Base-by-base conservation (phyloP, 1,284 basidiomycete genomes). In the Phlebopus sp. region DNA sequence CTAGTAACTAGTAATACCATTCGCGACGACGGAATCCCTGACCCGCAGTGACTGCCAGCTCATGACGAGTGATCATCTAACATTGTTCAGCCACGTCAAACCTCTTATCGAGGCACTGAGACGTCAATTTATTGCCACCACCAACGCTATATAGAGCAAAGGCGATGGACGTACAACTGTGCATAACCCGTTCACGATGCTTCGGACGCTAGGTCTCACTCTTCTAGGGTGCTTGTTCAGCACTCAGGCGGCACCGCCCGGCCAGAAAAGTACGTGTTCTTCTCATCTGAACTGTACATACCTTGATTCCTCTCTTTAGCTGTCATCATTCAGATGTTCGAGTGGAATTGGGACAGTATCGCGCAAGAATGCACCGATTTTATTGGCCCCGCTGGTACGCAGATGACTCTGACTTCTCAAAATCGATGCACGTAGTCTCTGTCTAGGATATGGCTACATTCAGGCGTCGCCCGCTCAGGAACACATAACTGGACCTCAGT, bases 321-420 rank as follows among this genome's bases (percentile, higher is more conserved):
- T 13, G 76, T 79, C 45, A 78, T 80, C 51, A 69, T 78, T n/a
- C 77, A 81, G 58, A 75, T 81, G 73, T 81, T 81, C 54, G 69
- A 79, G 54, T 81, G 79, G 79, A 70, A 53, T 19, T 66, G 74
- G 74, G 70, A 73, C 53, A 82, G 77, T 55, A 62, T 86, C 43
- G 82, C 82, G 1, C 59, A 74, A 1, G 83, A 86, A 65, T 86
- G 84, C 63, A 79, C 73, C 5, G 70, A 69, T 46, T 86, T 84
- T 61, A 72, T 86, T 44, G 83, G 84, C 1, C 82, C 83, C 5
- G 76, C 79, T 19, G 78, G 45, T 48, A 43, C 18, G 42, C 29
- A 17, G 25, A 37, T 35, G 17, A 5, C 13, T 7, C 31, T 23
- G 8, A 8, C 5, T 11, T 15, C 32, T 14, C 17, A 19, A 8